phyloP scores from a whole-genome alignment of 2,329 filamentous ascomycete species.

The Cladobotryum protrusum region DNA sequence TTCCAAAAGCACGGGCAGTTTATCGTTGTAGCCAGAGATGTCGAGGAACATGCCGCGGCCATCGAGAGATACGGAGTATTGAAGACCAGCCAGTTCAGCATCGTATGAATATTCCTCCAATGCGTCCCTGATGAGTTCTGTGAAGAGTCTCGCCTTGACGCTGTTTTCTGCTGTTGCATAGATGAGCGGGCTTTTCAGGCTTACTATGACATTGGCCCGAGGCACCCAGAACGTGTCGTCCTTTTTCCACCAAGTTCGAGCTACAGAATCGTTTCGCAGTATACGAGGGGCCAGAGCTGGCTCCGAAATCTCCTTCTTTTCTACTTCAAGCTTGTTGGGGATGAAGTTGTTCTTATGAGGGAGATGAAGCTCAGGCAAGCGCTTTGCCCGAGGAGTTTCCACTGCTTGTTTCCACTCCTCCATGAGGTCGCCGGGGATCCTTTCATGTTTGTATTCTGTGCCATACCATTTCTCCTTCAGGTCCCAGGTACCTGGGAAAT shows the following conservation, averaged over 20 bases:
- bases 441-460: slow-evolving; percentile 82
- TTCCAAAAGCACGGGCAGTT: slow-evolving; percentile 82
- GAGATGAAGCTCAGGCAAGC: slow-evolving; percentile 69
- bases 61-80: slow-evolving; percentile 72
- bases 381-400: slow-evolving; percentile 47
- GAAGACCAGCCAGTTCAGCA: slow-evolving; percentile 83
- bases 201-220: slow-evolving; percentile 80
- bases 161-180: slow-evolving; percentile 70
- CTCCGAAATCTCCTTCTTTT: slow-evolving; percentile 82
- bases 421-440: slow-evolving; percentile 71
- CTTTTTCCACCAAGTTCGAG: slow-evolving; percentile 95
- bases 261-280: slow-evolving; percentile 74
- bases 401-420: slow-evolving; percentile 61
- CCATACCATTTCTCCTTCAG: slow-evolving; percentile 96
- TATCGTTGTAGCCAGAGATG: slow-evolving; percentile 92
- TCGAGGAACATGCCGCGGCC: slow-evolving; percentile 69
- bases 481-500: slow-evolving; percentile 78
- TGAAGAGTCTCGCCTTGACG: slow-evolving; percentile 73
- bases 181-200: slow-evolving; percentile 72
- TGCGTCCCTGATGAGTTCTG: slow-evolving; percentile 80
- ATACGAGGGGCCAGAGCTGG: slow-evolving; percentile 70
- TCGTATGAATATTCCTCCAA: slow-evolving; percentile 93
- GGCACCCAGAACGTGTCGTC: slow-evolving; percentile 98
- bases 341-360: slow-evolving; percentile 96
- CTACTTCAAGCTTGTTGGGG: slow-evolving; percentile 84